phyloP scores from a whole-genome alignment of 176 grass and related monocot genomes.

The Rhipidocladum racemiflorum region DNA sequence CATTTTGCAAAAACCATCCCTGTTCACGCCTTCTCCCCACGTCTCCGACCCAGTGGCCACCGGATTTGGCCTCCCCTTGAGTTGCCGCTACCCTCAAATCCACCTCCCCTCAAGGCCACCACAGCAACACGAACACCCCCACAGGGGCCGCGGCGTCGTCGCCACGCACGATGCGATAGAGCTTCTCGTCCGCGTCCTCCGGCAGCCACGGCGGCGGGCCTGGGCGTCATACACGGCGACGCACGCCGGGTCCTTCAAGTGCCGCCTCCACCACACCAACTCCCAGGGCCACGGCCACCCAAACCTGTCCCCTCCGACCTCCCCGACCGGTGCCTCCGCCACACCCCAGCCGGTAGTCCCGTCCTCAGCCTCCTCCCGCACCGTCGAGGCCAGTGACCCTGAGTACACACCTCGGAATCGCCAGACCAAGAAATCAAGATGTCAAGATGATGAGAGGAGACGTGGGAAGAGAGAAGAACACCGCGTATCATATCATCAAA shows the following conservation, averaged over 20 bases:
- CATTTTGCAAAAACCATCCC: too few species aligned
- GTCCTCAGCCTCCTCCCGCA: conserved; percentile 34
- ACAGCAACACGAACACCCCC: conserved; percentile 29
- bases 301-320: conserved; percentile 25
- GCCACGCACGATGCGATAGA: conserved; percentile 37
- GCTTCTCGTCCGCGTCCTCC: conserved; percentile 44
- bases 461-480: not conserved
- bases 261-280: conserved; percentile 75
- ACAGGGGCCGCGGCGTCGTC: conserved; percentile 43
- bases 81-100: too few species aligned
- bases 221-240: conserved; percentile 79
- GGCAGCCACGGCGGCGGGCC: conserved; percentile 34
- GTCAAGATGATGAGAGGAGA: not conserved
- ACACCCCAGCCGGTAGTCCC: conserved; percentile 8
- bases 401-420: not conserved
- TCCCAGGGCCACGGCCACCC: conserved; percentile 43
- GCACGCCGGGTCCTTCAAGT: conserved; percentile 77
- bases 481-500: conserved; percentile 11
- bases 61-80: too few species aligned
- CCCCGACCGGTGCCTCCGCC: not conserved
- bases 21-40: too few species aligned
- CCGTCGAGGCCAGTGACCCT: conserved; percentile 66
- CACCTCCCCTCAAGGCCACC: too few species aligned
- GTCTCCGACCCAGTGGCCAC: too few species aligned
- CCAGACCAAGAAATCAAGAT: not conserved